Conservation (phyloP, 495 filamentous ascomycete genomes). For the Neurospora sp. region DNA sequence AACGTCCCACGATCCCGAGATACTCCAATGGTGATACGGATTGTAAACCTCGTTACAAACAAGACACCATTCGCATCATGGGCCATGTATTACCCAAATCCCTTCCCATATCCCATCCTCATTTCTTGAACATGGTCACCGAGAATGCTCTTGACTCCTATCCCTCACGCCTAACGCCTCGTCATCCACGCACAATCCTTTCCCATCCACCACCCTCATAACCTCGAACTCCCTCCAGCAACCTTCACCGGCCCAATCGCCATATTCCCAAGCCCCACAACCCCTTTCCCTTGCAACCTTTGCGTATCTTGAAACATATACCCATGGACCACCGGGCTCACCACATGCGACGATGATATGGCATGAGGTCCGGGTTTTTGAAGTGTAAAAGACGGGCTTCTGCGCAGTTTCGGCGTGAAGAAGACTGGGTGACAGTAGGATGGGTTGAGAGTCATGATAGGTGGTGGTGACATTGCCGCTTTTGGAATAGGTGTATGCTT, state of each 20-base stretch:
- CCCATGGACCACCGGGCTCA: conserved; percentile 41
- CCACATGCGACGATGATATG: not conserved
- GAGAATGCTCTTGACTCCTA: no score
- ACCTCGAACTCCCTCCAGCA: conserved; percentile 15
- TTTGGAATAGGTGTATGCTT: not conserved
- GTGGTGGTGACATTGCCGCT: not conserved
- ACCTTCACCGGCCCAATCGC: not conserved
- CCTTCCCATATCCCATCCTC: not conserved
- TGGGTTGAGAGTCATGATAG: conserved; percentile 18
- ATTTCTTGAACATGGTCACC: not conserved
- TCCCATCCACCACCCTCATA: conserved; percentile 21
- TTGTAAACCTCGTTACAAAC: not conserved
- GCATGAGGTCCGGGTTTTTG: conserved; percentile 9
- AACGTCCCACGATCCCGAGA: not conserved
- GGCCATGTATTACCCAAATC: not conserved
- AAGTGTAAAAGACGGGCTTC: conserved; percentile 19
- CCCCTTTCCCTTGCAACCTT: conserved; percentile 5
- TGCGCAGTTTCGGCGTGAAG: conserved; percentile 44
- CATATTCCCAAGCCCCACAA: not conserved
- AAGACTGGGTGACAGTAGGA: conserved; percentile 48
- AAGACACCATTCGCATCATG: not conserved
- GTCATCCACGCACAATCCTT: not conserved
- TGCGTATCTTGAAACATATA: conserved; percentile 39
- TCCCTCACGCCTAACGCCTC: not conserved
- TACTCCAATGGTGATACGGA: not conserved